Evolutionary conservation across 2,329 filamentous ascomycete species (phyloP), one percentile per base, ranked within the genome.

Genomic region (Aureobasidium sp.): DNA sequence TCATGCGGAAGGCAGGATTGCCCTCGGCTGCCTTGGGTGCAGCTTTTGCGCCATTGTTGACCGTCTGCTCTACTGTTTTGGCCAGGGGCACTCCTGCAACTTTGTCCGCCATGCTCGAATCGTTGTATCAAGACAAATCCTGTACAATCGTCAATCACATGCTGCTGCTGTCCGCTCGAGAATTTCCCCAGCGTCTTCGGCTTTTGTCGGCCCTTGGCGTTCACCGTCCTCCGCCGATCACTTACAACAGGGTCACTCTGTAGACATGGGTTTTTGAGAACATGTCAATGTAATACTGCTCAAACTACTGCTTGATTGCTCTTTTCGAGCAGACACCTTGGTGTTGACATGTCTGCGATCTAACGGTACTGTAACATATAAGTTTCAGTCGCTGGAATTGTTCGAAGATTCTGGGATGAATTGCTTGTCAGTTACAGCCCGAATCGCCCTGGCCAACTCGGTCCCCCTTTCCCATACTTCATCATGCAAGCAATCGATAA

Each of bases 1-100:
- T 85, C 82, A 90, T 89, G 65, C 84, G 84, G 69, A 90, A 83
- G 59, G 86, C 88, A 47, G 87, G 88, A 75, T 93, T 93, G 54
- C 82, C 79, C 69, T 78, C 79, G 37, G 73, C 57, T 41, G 72
- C 65, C 16, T 42, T 54, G 21, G 50, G 50, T 9, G 41, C 54
- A 21, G 41, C 42, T 29, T 58, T 58, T 37, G 42, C 41, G 27
- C 32, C 54, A 48, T 47, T 42, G 42, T 32, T 48, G 37, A 58
- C 42, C 11, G 42, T 47, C 54, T 58, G 54, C 34, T 47, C 54
- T 27, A 15, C 54, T 16, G 54, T 42, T 42, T 58, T 58, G 27
- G 42, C 16, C 42, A 58, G 32, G n/a, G 42, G 41, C 15, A 48
- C 54, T 39, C 42, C 41, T 15, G 53, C 54, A 48, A 42, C 39